Evolutionary conservation across 2,329 filamentous ascomycete genomes (phyloP), one percentile per base, ranked within the genome.

Genomic region (Calonectria pseudoreteaudii): DNA sequence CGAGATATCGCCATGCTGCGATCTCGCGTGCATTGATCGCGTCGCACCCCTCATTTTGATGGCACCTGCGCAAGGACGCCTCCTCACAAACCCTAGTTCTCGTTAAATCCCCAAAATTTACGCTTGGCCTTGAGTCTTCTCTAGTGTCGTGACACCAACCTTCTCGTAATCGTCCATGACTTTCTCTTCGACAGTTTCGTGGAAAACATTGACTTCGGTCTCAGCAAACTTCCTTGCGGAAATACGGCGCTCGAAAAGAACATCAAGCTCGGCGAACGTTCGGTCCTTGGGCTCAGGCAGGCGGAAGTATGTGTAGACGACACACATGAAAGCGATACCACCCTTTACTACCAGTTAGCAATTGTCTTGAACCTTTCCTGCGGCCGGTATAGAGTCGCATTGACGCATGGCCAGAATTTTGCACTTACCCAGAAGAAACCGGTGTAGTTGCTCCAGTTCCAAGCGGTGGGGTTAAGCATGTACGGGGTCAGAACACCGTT

Each of bases 401-500:
- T 23, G 7, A 7, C 47, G n/a, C 34, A 28, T 34, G 11, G n/a
- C 23, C 41, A n/a, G 26, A n/a, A 58, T 31, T 20, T 20, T 8
- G n/a, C 38, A 80, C 87, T 80, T 82, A 90, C 85, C 94, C 95
- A 95, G 87, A 97, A 97, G 86, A 98, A 97, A 34, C 95, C 95
- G 0, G 95, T 91, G 80, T 91, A 97, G 85, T 97, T 97, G 74
- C 91, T 89, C 95, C 95, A 98, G 84, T 97, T 88, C 95, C 96
- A 98, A 0, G 92, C 93, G 1, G 88, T 89, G 0, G 95, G 95
- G 85, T 98, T 98, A 52, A 98, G 89, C 95, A 98, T 98, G 85
- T 97, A 98, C 0, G 95, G 95, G 0, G 95, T 97, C 50, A 98
- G 85, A 5, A 98, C 93, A 66, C 92, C 93, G 81, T 92, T 94